These are phyloP conservation scores for Opeltia flavorubescens DNA, from an alignment of 495 filamentous ascomycete species.

Conservation along the genomic window DNA sequence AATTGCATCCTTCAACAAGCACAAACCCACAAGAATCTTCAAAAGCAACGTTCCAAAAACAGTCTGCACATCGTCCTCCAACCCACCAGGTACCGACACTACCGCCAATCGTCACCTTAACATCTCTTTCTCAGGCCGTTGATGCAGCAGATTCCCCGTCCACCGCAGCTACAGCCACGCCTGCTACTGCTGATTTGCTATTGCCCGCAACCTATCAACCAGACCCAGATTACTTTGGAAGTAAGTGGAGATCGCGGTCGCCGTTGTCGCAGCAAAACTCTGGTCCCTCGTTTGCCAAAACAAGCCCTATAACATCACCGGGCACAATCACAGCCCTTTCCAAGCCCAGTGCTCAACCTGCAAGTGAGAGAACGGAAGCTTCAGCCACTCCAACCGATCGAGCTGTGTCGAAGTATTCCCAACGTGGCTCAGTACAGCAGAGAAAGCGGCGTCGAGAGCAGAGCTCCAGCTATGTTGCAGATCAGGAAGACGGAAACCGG, in stretches of 20 bases:
- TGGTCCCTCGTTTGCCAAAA: neutral
- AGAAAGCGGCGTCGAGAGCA: slow-evolving; percentile 13
- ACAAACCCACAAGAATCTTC: slow-evolving; percentile 3
- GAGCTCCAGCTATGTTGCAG: slow-evolving; percentile 5
- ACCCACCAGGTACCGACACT: slow-evolving; percentile 18
- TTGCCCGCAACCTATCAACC: slow-evolving; percentile 8
- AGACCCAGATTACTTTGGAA: slow-evolving; percentile 23
- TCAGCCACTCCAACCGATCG: slow-evolving; percentile 1
- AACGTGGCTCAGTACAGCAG: slow-evolving; percentile 14
- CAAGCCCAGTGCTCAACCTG: slow-evolving; percentile 5
- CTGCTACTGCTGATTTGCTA: slow-evolving; percentile 17
- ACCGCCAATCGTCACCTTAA: slow-evolving; percentile 25
- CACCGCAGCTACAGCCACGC: slow-evolving; percentile 20
- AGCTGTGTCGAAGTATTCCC: slow-evolving; percentile 9
- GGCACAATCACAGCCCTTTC: slow-evolving; percentile 5
- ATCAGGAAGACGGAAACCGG: slow-evolving; percentile 10
- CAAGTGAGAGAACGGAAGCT: slow-evolving; percentile 10
- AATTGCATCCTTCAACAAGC: slow-evolving; percentile 10
- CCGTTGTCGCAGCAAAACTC: slow-evolving; percentile 2
- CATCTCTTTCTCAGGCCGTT: slow-evolving; percentile 24
- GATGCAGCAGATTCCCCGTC: slow-evolving; percentile 25
- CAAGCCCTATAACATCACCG: slow-evolving; percentile 1
- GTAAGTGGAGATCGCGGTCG: slow-evolving; percentile 16
- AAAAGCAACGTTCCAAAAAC: neutral
- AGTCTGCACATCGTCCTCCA: slow-evolving; percentile 9